Base-by-base conservation (phyloP, 352 stramenopile species). In the Globisporangium lucens region DNA sequence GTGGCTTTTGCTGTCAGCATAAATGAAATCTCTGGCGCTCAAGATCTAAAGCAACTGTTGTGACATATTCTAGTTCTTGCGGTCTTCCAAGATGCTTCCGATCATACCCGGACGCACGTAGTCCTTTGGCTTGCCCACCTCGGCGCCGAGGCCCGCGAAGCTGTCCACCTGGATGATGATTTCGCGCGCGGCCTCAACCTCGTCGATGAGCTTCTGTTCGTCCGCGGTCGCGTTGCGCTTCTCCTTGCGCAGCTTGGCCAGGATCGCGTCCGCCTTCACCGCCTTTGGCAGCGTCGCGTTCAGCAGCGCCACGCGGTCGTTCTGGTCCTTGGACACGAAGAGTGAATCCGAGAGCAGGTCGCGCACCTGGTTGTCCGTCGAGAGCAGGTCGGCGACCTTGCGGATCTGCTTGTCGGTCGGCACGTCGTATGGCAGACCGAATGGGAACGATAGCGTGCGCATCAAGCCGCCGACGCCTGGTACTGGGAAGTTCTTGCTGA, bases 401-500 rank as follows among this genome's bases (percentile, higher is more conserved):
- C 81, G 85, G 58, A 80, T 78, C 70, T 93, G 87, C 69, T 83
- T 85, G 79, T 99, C 97, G 52, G 79, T 91, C 15, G 97, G 97
- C 43, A 85, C 68, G 22, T 88, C 79, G 80, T 99, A 99, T 8
- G 91, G 88, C 59, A 93, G 79, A 59, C 95, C 98, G 66, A 98
- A 96, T 61, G 97, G 97, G 83, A 99, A 99, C 69, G 94, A 98
- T 47, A 98, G 79, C 41, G 89, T 74, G 64, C 96, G 96, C 96
- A 99, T 99, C 38, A 98, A 65, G 0, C 79, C 75, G 43, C 96
- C 97, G 36, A 99, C 83, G 22, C 90, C 90, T 27, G 91, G 93
- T 43, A 93, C 84, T 30, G 97, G 97, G 76, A 99, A 99, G 82
- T 99, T 99, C 72, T 98, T 93, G 55, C 91, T 97, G 56, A 98